Evolutionary conservation across 2,329 filamentous ascomycete genomes (phyloP), one percentile per base, ranked within the genome.

Genomic region (Fusarium pseudonygamai): DNA sequence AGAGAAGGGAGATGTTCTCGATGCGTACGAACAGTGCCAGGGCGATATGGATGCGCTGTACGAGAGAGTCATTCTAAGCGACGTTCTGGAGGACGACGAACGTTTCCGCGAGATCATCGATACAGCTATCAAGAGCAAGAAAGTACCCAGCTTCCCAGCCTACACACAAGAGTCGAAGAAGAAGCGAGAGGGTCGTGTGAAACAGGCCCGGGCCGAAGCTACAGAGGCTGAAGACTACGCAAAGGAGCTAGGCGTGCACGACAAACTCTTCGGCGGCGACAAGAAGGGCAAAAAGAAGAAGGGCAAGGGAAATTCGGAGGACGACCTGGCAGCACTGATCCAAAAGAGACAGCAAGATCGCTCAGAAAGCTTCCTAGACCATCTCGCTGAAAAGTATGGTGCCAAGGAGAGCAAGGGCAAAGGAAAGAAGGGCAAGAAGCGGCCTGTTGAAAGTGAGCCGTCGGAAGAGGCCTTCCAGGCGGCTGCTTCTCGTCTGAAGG

Each of bases 91-190:
- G 60, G 96, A 99, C 75, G 96, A 99, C 76, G 91, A 93, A 61
- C 88, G 96, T 14, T 98, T 97, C 83, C 88, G 94, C 20, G 83
- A 79, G 22, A 93, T 97, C 49, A 94, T 99, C 61, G 90, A 97
- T 78, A 86, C 90, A 40, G 96, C 95, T 7, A 96, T 99, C 78
- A 85, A 87, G 40, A 86, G 84, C 8, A 89, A 90, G 3, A 89
- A 93, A 42, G 92, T 97, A 1, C 83, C 91, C 47, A 84, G 85
- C 0, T 95, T 91, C 80, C 84, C 87, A 26, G 87, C 87, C 10
- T 99, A 97, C 80, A 89, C 89, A 5, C 87, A 91, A 32, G 95
- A 98, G 84, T 88, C 87, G n/a, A 90, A 91, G 77, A 89, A 87
- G 78, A 89, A 89, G 60, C 89, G 88, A 67, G 83, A 89, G 62